A percentile compares a stretch with the other conserved stretches of the same genome.
These are phyloP conservation scores for Neurospora terricola DNA, from an alignment of 495 filamentous ascomycete species.

Conservation along the genomic window DNA sequence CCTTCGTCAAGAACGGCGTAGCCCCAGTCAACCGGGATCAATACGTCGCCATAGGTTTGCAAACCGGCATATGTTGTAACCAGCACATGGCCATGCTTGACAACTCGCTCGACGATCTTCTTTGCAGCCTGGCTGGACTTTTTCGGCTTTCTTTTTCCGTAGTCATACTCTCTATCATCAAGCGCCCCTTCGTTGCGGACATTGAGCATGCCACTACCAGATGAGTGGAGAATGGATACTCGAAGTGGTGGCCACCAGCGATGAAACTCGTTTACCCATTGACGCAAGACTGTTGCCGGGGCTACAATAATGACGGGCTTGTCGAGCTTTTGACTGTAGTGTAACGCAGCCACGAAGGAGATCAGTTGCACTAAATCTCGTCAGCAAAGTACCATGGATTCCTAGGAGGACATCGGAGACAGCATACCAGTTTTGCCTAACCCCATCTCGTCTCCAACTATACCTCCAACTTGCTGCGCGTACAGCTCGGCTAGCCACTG, in stretches of 20 bases:
- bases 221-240: constrained; percentile 89
- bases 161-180: constrained; percentile 54
- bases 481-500: constrained; percentile 96
- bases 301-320: constrained; percentile 84
- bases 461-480: constrained; percentile 79
- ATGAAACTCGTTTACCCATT: constrained; percentile 98
- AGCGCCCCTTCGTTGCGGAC: constrained; percentile 55
- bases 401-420: background rate
- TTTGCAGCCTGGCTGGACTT: constrained; percentile 52
- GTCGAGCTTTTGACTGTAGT: constrained; percentile 74
- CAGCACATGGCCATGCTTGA: constrained; percentile 81
- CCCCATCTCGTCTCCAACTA: constrained; percentile 97
- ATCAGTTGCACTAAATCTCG: constrained; percentile 60
- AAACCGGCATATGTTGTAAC: constrained; percentile 92
- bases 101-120: constrained; percentile 71
- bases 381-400: background rate
- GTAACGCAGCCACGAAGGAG: constrained; percentile 79
- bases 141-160: constrained; percentile 26
- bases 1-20: constrained; percentile 95
- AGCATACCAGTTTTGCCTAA: constrained; percentile 66
- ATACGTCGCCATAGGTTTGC: constrained; percentile 69
- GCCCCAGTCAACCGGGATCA: constrained; percentile 78
- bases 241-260: constrained; percentile 94
- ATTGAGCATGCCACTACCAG: constrained; percentile 92
- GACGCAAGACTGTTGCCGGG: constrained; percentile 86